phyloP scores from a whole-genome alignment of 306 rosid genomes.

The Boehmeria nivea region DNA sequence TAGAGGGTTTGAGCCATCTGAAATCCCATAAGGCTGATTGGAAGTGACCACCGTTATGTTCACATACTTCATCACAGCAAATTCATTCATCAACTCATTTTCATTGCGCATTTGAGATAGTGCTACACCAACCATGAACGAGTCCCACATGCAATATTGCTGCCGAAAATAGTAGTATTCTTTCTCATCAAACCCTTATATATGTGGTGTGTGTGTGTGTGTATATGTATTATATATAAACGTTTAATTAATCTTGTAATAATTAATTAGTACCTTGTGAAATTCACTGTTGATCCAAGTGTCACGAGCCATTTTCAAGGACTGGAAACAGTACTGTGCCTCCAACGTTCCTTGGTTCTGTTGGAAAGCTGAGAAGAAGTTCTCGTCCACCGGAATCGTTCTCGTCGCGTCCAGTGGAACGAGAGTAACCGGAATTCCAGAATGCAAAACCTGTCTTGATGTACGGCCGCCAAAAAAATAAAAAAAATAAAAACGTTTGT shows the following conservation, averaged over 20 bases:
- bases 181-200: background rate
- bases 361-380: constrained; percentile 42
- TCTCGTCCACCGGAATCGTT: constrained; percentile 40
- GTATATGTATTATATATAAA: too few relatives aligned
- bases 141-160: constrained; percentile 65
- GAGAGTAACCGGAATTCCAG: constrained; percentile 56
- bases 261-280: constrained; percentile 30
- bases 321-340: constrained; percentile 52
- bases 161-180: constrained; percentile 19
- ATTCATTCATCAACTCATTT: constrained; percentile 46
- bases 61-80: constrained; percentile 55
- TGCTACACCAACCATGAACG: constrained; percentile 51
- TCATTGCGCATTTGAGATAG: constrained; percentile 40
- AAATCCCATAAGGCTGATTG: constrained; percentile 51
- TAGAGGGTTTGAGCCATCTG: constrained; percentile 62
- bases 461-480: background rate
- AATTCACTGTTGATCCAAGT: constrained; percentile 42
- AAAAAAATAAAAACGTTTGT: too few relatives aligned
- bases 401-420: constrained; percentile 66
- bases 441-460: constrained; percentile 48
- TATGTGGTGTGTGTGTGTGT: too few relatives aligned
- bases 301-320: constrained; percentile 56
- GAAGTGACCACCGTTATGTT: constrained; percentile 58
- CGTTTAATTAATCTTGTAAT: too few relatives aligned
- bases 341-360: constrained; percentile 39